Percentiles rank a stretch among this genome's conserved stretches.
These are phyloP conservation scores for Russula dissimulans DNA, from an alignment of 768 basidiomycete genomes.

Conservation along the genomic window DNA sequence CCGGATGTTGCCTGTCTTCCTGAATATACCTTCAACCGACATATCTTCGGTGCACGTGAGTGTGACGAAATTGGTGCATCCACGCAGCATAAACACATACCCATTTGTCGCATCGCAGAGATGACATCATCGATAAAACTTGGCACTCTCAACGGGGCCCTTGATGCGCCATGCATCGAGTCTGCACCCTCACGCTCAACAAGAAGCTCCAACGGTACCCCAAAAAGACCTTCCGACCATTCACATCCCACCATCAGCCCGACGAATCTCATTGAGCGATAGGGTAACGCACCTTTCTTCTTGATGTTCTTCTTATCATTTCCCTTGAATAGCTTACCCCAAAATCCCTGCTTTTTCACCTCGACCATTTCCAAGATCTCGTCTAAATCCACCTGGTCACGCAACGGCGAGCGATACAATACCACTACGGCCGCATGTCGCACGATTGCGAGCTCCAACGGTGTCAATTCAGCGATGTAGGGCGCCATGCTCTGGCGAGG, in stretches of 20 bases:
- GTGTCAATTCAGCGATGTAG: conserved; percentile 73
- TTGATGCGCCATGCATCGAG: conserved; percentile 83
- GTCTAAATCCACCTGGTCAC: conserved; percentile 80
- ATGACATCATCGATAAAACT: conserved; percentile 98
- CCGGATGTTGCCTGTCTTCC: conserved; percentile 96
- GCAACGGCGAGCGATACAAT: conserved; percentile 67
- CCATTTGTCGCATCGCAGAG: conserved; percentile 99
- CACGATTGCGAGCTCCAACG: conserved; percentile 82
- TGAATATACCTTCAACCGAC: conserved; percentile 98
- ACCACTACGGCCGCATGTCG: conserved; percentile 84
- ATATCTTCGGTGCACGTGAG: conserved; percentile 53
- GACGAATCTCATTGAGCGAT: not conserved
- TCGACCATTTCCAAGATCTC: conserved; percentile 92
- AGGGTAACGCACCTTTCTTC: conserved; percentile 57
- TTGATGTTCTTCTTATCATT: conserved; percentile 85
- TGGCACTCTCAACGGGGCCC: conserved; percentile 77
- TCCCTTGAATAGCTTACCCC: conserved; percentile 90
- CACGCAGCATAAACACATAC: conserved; percentile 38
- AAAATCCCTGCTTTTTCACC: conserved; percentile 87
- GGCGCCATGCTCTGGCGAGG: conserved; percentile 72
- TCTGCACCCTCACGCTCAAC: conserved; percentile 96
- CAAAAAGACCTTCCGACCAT: conserved; percentile 66
- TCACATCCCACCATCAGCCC: conserved; percentile 16
- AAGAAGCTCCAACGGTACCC: conserved; percentile 83
- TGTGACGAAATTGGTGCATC: not conserved